phyloP scores from a whole-genome alignment of 2,329 filamentous ascomycete species.

The Geosmithia putterillii region DNA sequence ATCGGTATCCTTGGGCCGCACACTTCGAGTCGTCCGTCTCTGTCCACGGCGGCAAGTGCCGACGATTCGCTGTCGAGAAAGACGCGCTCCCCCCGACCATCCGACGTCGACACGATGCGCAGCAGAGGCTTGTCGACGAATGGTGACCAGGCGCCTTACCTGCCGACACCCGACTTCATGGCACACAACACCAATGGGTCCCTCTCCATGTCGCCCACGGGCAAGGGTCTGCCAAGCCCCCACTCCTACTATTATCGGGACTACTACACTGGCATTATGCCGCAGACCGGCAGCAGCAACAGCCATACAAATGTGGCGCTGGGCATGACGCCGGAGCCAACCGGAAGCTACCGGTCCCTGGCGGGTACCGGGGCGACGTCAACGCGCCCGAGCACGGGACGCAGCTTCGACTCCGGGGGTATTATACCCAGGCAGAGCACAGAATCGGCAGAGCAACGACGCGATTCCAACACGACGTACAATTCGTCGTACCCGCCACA shows the following conservation, averaged over 20 bases:
- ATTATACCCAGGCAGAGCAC: slow-evolving; percentile 34
- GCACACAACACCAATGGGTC: slow-evolving; percentile 55
- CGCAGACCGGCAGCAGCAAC: slow-evolving; percentile 20
- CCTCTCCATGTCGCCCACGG: slow-evolving; percentile 52
- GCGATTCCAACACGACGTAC: slow-evolving; percentile 44
- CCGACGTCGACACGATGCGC: slow-evolving; percentile 33
- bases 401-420: slow-evolving; percentile 43
- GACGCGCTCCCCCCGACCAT: slow-evolving; percentile 23
- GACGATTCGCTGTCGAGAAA: slow-evolving; percentile 36
- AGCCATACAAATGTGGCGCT: slow-evolving; percentile 18
- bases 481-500: slow-evolving; percentile 32
- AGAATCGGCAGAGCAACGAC: slow-evolving; percentile 32
- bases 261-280: slow-evolving; percentile 27
- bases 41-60: slow-evolving; percentile 44
- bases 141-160: slow-evolving; percentile 47
- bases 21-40: slow-evolving; percentile 40
- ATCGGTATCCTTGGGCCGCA: slow-evolving; percentile 70
- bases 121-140: slow-evolving; percentile 48
- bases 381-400: slow-evolving; percentile 44
- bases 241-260: slow-evolving; percentile 46
- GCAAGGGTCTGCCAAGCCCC: slow-evolving; percentile 28
- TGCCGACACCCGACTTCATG: slow-evolving; percentile 55
- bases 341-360: slow-evolving; percentile 34
- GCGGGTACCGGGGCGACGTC: slow-evolving; percentile 21
- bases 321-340: slow-evolving; percentile 43